Conservation (phyloP, 1,139 yeast genomes). For the Lizanozyma gosingica region DNA sequence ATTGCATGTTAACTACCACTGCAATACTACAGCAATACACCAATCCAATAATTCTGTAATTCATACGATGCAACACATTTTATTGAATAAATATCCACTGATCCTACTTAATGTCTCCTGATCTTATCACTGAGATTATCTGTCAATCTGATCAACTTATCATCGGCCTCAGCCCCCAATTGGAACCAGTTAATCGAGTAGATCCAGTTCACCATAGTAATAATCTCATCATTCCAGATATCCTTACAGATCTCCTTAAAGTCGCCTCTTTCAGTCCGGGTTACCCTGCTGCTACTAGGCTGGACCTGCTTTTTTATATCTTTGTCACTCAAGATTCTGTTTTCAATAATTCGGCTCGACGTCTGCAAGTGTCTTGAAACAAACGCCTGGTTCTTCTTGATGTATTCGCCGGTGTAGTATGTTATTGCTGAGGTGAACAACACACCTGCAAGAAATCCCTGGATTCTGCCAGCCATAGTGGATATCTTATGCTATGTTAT, state of each 20-base stretch:
- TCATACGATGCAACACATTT: neutral
- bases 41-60: too few relatives aligned
- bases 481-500: too few relatives aligned
- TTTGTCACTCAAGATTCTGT: conserved; percentile 35
- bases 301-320: conserved; percentile 27
- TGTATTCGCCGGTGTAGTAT: conserved; percentile 54
- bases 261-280: conserved; percentile 14
- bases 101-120: neutral
- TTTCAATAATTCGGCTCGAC: conserved; percentile 41
- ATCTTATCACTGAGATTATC: conserved; percentile 15
- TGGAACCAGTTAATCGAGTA: conserved; percentile 47
- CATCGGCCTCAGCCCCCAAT: conserved; percentile 30
- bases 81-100: neutral
- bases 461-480: conserved; percentile 57
- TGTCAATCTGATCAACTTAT: conserved; percentile 20
- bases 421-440: conserved; percentile 57
- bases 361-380: conserved; percentile 41
- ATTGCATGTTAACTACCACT: too few relatives aligned
- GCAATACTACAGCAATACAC: neutral
- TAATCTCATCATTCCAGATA: conserved; percentile 74
- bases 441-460: conserved; percentile 65
- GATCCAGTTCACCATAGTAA: conserved; percentile 57
- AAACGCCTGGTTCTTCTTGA: conserved; percentile 39
- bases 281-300: conserved; percentile 34
- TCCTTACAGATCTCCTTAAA: conserved; percentile 62